A percentile compares a stretch with the other conserved stretches of the same genome.
These are phyloP conservation scores for Venturia nashicola DNA, from an alignment of 2,329 filamentous ascomycete species.

Conservation along the genomic window DNA sequence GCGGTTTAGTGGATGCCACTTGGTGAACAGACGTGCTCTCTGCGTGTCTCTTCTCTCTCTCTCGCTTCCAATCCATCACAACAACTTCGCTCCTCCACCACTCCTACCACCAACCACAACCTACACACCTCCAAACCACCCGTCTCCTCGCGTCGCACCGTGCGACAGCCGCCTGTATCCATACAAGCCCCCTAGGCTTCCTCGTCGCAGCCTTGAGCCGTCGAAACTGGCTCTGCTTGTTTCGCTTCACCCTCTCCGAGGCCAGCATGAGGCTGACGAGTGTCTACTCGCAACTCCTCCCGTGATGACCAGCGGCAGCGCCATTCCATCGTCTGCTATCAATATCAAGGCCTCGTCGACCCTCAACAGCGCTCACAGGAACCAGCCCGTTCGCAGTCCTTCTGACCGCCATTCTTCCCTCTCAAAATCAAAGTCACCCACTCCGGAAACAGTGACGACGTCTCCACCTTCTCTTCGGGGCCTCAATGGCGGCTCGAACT, in stretches of 20 bases:
- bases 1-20: not conserved
- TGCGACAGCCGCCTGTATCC: not conserved
- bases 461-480: not conserved
- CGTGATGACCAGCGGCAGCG: constrained; percentile 10
- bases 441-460: constrained; percentile 4
- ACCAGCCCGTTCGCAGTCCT: constrained; percentile 10
- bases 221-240: constrained; percentile 9
- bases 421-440: constrained; percentile 7
- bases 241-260: constrained; percentile 4
- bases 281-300: not conserved
- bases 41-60: not conserved
- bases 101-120: not conserved
- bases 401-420: constrained; percentile 7
- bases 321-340: not conserved
- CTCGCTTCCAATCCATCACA: not conserved
- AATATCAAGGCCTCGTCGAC: not conserved
- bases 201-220: not conserved
- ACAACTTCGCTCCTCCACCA: not conserved
- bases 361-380: not conserved
- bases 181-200: not conserved
- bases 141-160: not conserved
- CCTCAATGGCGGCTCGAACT: constrained; percentile 5
- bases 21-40: too few species aligned
- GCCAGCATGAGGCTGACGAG: constrained; percentile 11
- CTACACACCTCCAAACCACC: not conserved